phyloP scores from a whole-genome alignment of 2,329 filamentous ascomycete genomes.

The Coleophoma cylindrospora region DNA sequence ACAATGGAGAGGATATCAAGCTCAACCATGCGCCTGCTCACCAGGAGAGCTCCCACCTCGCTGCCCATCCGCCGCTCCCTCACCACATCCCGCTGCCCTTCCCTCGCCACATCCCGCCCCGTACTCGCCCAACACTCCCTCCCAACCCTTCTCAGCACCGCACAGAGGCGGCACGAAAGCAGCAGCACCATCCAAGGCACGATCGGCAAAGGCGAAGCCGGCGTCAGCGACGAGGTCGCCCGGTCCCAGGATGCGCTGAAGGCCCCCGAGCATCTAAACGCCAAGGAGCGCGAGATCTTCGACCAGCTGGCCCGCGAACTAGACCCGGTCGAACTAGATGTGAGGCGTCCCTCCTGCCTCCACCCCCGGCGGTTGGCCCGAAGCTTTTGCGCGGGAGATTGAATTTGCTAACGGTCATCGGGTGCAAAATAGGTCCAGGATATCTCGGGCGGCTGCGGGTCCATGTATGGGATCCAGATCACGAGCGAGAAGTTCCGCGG shows the following conservation, averaged over 20 bases:
- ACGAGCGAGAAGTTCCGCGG: constrained; percentile 67
- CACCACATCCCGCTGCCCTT: no score
- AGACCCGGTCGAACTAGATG: constrained; percentile 24
- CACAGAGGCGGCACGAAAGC: constrained; percentile 1
- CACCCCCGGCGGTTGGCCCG: no score
- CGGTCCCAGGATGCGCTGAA: constrained; percentile 13
- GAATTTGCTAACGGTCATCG: not conserved
- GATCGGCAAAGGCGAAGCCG: constrained; percentile 5
- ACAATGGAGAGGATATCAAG: no score
- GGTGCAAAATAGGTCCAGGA: constrained; percentile 61
- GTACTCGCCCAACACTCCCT: not conserved
- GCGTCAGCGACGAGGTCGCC: constrained; percentile 3
- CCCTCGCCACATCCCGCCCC: no score
- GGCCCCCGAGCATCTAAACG: constrained; percentile 46
- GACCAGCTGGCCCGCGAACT: constrained; percentile 31
- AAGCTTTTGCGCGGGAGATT: not conserved
- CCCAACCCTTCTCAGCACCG: no score
- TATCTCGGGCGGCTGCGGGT: constrained; percentile 78
- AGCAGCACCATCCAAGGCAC: constrained; percentile 8
- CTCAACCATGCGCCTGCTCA: no score
- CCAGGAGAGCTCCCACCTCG: no score
- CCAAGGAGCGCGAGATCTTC: constrained; percentile 55
- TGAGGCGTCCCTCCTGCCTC: constrained; percentile 7
- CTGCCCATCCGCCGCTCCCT: no score
- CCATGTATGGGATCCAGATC: constrained; percentile 83